phyloP scores from a whole-genome alignment of 108 stramenopile genomes.

The Hondaea fermentalgiana region DNA sequence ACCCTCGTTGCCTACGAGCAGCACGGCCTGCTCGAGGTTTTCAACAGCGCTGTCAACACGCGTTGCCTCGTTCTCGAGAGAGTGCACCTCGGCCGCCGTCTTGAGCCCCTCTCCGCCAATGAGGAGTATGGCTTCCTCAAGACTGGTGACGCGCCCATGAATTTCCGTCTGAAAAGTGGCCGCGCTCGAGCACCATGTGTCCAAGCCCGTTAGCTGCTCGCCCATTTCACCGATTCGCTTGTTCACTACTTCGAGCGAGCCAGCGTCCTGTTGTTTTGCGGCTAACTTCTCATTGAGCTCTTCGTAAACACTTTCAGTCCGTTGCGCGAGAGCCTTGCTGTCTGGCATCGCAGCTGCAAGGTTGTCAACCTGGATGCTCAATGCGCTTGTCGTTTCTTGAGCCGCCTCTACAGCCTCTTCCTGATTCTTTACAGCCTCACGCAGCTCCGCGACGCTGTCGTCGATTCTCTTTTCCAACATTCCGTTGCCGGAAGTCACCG shows the following conservation, averaged over 20 bases:
- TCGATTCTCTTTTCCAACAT: too few relatives aligned
- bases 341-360: neutral
- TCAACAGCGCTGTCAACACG: neutral
- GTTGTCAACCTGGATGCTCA: neutral
- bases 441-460: too few relatives aligned
- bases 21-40: neutral
- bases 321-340: neutral
- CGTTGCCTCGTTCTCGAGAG: neutral
- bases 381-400: neutral
- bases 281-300: neutral
- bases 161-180: neutral
- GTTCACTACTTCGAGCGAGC: too few relatives aligned
- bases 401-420: neutral
- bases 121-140: neutral
- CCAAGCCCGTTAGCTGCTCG: too few relatives aligned
- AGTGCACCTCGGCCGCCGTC: neutral
- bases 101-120: neutral
- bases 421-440: too few relatives aligned
- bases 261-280: neutral
- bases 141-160: neutral
- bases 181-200: too few relatives aligned
- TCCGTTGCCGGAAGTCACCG: too few relatives aligned
- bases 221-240: too few relatives aligned
- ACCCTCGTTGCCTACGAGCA: neutral
- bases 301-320: neutral